phyloP scores from a whole-genome alignment of 2,329 filamentous ascomycete genomes.

The Xylaria sp. region DNA sequence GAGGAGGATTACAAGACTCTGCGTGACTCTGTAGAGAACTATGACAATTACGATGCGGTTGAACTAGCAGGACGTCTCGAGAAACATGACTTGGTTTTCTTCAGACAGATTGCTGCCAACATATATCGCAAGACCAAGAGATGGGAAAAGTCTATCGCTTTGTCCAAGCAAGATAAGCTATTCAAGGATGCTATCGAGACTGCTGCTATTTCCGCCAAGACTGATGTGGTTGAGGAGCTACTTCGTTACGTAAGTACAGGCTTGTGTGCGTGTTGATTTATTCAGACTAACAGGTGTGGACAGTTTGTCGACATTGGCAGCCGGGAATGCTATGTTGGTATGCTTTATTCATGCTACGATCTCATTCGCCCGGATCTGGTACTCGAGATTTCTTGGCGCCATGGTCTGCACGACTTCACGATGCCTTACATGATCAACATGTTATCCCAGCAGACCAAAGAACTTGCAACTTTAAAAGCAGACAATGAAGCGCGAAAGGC shows the following conservation, averaged over 20 bases:
- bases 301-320: conserved; percentile 99
- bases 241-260: conserved; percentile 87
- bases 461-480: conserved; percentile 85
- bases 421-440: conserved; percentile 99
- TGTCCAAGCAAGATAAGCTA: conserved; percentile 99
- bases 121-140: conserved; percentile 99
- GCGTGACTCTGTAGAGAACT: conserved; percentile 96
- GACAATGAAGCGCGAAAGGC: conserved; percentile 96
- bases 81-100: conserved; percentile 98
- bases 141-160: conserved; percentile 97
- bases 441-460: conserved; percentile 87
- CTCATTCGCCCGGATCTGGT: conserved; percentile 93
- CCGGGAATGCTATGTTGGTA: conserved; percentile 99
- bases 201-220: conserved; percentile 88
- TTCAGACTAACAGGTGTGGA: conserved; percentile 48
- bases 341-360: conserved; percentile 98
- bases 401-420: conserved; percentile 93
- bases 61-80: conserved; percentile 92
- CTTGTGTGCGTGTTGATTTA: conserved; percentile 4
- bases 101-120: conserved; percentile 96
- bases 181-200: conserved; percentile 99
- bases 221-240: conserved; percentile 93
- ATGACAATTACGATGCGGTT: conserved; percentile 98
- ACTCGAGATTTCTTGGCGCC: conserved; percentile 96
- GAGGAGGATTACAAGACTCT: conserved; percentile 99